Base-by-base conservation (phyloP, 371 early-diverging fungal species). In the Funneliformis caledonium region DNA sequence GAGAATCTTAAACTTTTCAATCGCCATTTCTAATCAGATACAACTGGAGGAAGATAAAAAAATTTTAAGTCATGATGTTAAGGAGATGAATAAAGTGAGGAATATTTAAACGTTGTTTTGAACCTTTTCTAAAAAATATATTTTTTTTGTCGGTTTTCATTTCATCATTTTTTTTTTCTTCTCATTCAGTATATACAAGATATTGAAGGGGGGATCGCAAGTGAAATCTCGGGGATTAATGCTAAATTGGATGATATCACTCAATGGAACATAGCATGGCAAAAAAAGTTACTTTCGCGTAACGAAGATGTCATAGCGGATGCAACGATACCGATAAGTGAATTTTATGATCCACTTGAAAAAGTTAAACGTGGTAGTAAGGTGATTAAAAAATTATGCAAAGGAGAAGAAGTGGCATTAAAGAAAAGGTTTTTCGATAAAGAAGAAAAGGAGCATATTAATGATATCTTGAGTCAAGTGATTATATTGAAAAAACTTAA, bases 401-500 rank as follows among this genome's bases (percentile, higher is more conserved):
- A 37, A n/a, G 59, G 60, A 5, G 76, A 75, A 42, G 76, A 75
- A 33, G 76, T 75, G 8, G 60, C 45, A 19, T 12, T 75, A 43
- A 75, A 75, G 43, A 60, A 42, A 19, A 75, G 37, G 43, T 10
- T 48, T 9, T 3, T 75, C 61, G n/a, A 43, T 42, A 48, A 48
- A 9, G 50, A 78, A 43, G 68, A 50, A 43, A 65, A 68, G 26
- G 31, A 68, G 48, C 16, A 64, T 22, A 45, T 62, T 43, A 77
- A 64, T 26, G 61, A 78, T 61, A 67, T 68, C n/a, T 19, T 75
- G 6, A 60, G 61, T 75, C 76, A 75, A 42, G 78, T 78, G 14
- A 45, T 19, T 47, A 78, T 78, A 14, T 78, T 78, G 67, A 78
- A 78, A 42, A 78, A 68, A 78, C 42, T 78, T n/a, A 78, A 78